A percentile compares a stretch with the other conserved stretches of the same genome.
phyloP scores from a whole-genome alignment of 768 basidiomycete species.

The Lactifluus volemus region DNA sequence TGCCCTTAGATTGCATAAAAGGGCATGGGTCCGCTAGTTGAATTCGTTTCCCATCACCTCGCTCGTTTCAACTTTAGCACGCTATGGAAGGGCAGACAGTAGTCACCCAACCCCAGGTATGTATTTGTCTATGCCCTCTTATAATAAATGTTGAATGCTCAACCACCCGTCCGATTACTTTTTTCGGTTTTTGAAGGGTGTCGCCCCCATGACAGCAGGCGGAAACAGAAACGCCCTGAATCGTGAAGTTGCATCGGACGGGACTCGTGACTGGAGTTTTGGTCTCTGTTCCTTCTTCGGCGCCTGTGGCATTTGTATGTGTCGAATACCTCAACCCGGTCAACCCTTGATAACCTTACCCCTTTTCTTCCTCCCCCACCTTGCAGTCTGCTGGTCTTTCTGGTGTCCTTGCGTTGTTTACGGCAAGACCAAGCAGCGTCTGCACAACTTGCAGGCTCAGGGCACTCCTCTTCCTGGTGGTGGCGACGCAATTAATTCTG shows the following conservation, averaged over 20 bases:
- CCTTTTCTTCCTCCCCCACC: too few species aligned
- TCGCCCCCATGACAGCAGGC: neutral
- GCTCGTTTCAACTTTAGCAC: neutral
- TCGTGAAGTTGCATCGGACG: slow-evolving; percentile 21
- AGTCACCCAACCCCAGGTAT: neutral
- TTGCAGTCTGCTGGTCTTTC: neutral
- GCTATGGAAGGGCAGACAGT: neutral
- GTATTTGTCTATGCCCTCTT: neutral
- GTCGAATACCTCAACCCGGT: neutral
- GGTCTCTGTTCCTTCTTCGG: slow-evolving; percentile 23
- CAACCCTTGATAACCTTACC: neutral
- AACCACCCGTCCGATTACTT: neutral
- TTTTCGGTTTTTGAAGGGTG: neutral
- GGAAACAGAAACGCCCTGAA: slow-evolving; percentile 23
- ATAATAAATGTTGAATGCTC: too few species aligned
- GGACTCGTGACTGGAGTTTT: slow-evolving; percentile 28
- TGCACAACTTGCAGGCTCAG: slow-evolving; percentile 29
- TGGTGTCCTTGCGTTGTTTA: slow-evolving; percentile 38
- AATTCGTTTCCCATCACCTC: neutral
- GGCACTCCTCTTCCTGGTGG: slow-evolving; percentile 26
- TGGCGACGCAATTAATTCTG: neutral
- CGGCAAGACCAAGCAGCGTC: slow-evolving; percentile 32
- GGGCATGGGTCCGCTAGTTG: neutral
- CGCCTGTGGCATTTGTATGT: neutral
- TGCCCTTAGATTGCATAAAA: neutral